phyloP scores from a whole-genome alignment of 306 rosid species.

The Cucumis cinereus region DNA sequence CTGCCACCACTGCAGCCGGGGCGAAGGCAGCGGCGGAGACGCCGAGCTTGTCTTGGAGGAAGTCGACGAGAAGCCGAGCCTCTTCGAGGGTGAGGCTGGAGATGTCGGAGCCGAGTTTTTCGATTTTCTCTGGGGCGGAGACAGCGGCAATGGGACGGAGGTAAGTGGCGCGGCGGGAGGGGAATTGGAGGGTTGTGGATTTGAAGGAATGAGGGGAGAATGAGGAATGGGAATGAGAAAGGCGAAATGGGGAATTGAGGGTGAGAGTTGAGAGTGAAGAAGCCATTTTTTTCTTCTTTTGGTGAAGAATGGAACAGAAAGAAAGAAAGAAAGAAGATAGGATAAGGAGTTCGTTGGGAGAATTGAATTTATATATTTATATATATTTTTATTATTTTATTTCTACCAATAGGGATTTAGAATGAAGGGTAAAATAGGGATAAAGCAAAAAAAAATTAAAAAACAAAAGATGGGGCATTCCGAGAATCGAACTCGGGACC shows the following conservation, averaged over 20 bases:
- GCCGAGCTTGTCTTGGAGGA: constrained; percentile 86
- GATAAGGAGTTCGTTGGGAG: constrained; percentile 17
- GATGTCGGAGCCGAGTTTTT: constrained; percentile 51
- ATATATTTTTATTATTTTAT: neutral
- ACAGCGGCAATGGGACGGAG: constrained; percentile 62
- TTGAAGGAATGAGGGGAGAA: constrained; percentile 23
- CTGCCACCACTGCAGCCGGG: constrained; percentile 42
- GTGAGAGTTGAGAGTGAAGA: constrained; percentile 43
- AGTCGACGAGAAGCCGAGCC: constrained; percentile 68
- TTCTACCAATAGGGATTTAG: neutral
- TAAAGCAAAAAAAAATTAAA: too few relatives aligned
- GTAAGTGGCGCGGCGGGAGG: constrained; percentile 33
- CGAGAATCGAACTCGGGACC: constrained; percentile 9
- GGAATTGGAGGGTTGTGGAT: constrained; percentile 30
- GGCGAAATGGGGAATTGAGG: constrained; percentile 26
- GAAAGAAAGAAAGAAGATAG: neutral
- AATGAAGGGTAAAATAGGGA: neutral
- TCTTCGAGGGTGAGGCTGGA: constrained; percentile 70
- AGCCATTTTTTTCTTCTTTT: constrained; percentile 26
- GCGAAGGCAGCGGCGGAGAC: constrained; percentile 83
- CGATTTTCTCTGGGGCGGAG: constrained; percentile 43
- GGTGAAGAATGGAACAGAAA: neutral
- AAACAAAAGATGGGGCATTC: neutral
- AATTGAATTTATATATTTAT: neutral
- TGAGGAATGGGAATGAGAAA: constrained; percentile 16